phyloP scores from a whole-genome alignment of 176 grass and related monocot genomes.

The Thinopyrum elongatum region DNA sequence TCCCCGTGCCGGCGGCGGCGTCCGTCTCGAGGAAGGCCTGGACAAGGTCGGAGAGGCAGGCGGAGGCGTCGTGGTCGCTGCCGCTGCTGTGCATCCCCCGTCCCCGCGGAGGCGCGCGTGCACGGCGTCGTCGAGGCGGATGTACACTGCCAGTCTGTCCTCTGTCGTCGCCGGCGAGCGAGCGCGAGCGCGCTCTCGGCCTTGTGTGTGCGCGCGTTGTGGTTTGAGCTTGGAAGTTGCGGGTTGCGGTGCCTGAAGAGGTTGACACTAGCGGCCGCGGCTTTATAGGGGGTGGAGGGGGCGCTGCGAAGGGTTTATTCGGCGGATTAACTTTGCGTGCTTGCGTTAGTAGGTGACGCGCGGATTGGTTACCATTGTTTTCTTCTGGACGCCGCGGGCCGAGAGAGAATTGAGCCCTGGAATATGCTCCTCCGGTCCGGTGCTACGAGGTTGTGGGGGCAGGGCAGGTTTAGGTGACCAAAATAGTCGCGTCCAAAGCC shows the following conservation, averaged over 20 bases:
- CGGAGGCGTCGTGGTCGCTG: constrained; percentile 66
- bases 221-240: background rate
- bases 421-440: constrained; percentile 31
- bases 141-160: constrained; percentile 43
- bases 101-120: constrained; percentile 73
- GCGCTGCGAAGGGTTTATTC: constrained; percentile 41
- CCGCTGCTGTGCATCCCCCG: constrained; percentile 49
- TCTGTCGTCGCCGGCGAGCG: constrained; percentile 18
- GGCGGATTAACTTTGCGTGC: constrained; percentile 13
- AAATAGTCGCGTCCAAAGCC: background rate
- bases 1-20: background rate
- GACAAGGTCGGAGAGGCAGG: constrained; percentile 77
- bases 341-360: background rate
- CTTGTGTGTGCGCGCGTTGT: background rate
- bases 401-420: background rate
- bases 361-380: background rate
- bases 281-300: constrained; percentile 34
- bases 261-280: background rate
- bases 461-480: background rate
- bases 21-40: constrained; percentile 77
- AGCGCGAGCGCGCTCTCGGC: background rate
- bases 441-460: background rate
- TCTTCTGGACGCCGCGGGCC: background rate
- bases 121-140: constrained; percentile 52
- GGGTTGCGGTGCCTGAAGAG: background rate